These are phyloP conservation scores for Ustilago trichophora DNA, from an alignment of 1,284 basidiomycete species.

Conservation along the genomic window DNA sequence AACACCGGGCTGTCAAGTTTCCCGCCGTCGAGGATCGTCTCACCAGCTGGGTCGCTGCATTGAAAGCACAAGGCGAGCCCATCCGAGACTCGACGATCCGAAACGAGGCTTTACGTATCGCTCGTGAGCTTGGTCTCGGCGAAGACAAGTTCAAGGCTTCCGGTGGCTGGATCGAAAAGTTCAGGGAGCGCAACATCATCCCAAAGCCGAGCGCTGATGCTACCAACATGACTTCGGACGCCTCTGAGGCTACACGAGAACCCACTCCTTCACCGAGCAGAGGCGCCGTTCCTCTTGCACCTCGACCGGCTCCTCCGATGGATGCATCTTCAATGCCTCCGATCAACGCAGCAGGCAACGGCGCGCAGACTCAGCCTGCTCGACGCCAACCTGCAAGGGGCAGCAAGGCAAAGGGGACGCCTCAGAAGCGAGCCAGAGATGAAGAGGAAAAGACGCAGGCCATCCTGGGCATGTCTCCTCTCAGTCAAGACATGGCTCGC, in stretches of 20 bases:
- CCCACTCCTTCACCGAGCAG: neutral
- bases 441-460: slow-evolving; percentile 8
- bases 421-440: slow-evolving; percentile 30
- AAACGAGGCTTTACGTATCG: slow-evolving; percentile 76
- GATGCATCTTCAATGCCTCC: neutral
- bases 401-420: slow-evolving; percentile 16
- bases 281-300: slow-evolving; percentile 1
- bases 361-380: neutral
- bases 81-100: slow-evolving; percentile 79
- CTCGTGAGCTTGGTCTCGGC: slow-evolving; percentile 71
- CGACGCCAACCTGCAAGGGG: slow-evolving; percentile 15
- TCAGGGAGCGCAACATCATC: slow-evolving; percentile 81
- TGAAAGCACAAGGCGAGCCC: slow-evolving; percentile 70
- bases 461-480: slow-evolving; percentile 27
- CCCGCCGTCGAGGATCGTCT: slow-evolving; percentile 78
- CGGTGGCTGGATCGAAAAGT: slow-evolving; percentile 89
- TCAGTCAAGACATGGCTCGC: slow-evolving; percentile 33
- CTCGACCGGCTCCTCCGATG: neutral
- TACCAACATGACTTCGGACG: neutral
- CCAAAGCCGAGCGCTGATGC: slow-evolving; percentile 67
- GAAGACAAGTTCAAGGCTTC: slow-evolving; percentile 86
- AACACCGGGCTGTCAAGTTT: slow-evolving; percentile 69
- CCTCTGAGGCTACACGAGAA: neutral
- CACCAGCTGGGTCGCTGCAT: slow-evolving; percentile 73
- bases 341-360: neutral